These are phyloP conservation scores for Pythium apleroticum DNA, from an alignment of 352 stramenopile species.

Conservation along the genomic window DNA sequence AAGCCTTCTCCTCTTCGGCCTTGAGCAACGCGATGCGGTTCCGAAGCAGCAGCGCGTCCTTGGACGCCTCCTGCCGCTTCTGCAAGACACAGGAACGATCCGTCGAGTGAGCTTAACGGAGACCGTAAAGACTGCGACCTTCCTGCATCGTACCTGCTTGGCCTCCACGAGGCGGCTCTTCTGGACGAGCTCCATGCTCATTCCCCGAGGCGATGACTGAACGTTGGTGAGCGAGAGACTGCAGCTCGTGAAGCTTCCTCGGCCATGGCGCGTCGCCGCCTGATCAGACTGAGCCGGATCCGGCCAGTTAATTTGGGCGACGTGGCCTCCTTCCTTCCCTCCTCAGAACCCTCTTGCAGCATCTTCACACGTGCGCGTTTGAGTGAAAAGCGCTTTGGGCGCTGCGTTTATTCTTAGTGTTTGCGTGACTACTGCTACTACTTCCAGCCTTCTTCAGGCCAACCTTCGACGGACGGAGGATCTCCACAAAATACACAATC, in stretches of 20 bases:
- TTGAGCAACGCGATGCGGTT: constrained; percentile 85
- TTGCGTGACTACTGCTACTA: constrained; percentile 3
- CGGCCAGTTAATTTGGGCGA: constrained; percentile 2
- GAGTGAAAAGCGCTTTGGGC: not conserved
- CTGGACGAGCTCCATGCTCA: constrained; percentile 30
- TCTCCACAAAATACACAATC: constrained; percentile 1
- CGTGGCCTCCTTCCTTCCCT: not conserved
- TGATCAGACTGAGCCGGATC: not conserved
- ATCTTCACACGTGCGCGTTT: not conserved
- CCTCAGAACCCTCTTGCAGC: not conserved
- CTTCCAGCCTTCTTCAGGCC: not conserved
- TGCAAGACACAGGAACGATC: constrained; percentile 20
- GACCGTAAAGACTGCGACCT: not conserved
- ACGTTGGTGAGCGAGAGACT: not conserved
- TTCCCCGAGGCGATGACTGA: not conserved
- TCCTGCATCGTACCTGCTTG: constrained; percentile 49
- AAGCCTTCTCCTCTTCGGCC: constrained; percentile 77
- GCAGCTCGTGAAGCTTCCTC: not conserved
- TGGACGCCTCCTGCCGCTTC: constrained; percentile 75
- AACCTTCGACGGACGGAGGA: not conserved
- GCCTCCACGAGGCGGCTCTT: constrained; percentile 79
- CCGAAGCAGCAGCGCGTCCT: constrained; percentile 68
- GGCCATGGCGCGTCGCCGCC: not conserved
- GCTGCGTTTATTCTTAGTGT: constrained; percentile 9
- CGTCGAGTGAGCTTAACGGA: not conserved